Base-by-base conservation (phyloP, 192 early-diverging fungal genomes). In the Glomus cerebriforme region DNA sequence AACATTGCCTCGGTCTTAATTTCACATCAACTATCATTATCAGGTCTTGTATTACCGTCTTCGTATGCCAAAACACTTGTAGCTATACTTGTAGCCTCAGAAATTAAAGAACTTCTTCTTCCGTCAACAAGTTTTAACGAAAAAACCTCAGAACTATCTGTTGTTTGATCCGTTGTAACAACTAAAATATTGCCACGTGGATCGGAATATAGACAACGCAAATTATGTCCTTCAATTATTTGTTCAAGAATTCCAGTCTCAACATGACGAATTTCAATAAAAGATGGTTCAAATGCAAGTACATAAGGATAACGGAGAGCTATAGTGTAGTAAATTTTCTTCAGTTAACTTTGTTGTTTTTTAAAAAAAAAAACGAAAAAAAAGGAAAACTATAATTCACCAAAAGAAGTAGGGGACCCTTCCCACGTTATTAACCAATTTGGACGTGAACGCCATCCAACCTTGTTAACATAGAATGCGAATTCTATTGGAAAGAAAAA, bases 391-490 rank as follows among this genome's bases (percentile, higher is more conserved):
- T 8, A 71, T n/a, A 29, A n/a, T 13, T 39, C 59, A 78, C 77
- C 77, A 83, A 96, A 98, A 65, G 92, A 87, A n/a, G 88, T 91
- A 13, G 97, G 97, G 2, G 86, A 80, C 2, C 97, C 97, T 39
- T 91, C 91, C 96, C 96, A 98, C 63, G 93, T 83, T 59, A 98
- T 92, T 64, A 94, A 86, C 92, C 91, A 95, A 77, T 95, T 90
- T 7, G 85, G 81, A 34, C 92, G 82, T 35, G 93, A 84, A 32
- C 94, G 84, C 65, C 91, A 86, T 62, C 97, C 97, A 79, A 91
- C 89, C 78, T 93, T 92, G 83, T 98, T 93, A 58, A 99, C 92
- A 81, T 92, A 98, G 79, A 99, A 98, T 3, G 92, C 95, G 83
- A 96, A 92, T 83, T 96, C 96, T 95, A 81, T 35, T 10, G 32